Evolutionary conservation across 2,329 filamentous ascomycete species (phyloP), one percentile per base, ranked within the genome.

Genomic region (Colletotrichum cereale): DNA sequence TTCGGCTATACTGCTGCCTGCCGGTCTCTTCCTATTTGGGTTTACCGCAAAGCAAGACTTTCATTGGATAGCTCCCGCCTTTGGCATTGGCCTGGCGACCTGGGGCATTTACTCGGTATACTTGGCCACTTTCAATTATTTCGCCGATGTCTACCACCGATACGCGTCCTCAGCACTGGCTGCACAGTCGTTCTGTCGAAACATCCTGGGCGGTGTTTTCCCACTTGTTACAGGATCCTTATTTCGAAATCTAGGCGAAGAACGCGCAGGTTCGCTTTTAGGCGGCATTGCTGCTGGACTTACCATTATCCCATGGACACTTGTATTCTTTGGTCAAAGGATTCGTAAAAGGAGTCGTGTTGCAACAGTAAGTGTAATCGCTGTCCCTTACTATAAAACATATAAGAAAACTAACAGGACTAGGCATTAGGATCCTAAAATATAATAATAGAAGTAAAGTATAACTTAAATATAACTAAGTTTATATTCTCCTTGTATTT

Each of bases 101-200:
- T 93, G 96, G 85, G 92, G 95, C 36, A 97, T 98, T 74, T 96
- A 94, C 80, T 91, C 90, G 50, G 90, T 98, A 44, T 97, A 97
- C 78, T 87, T 98, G 1, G 92, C 95, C 3, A 93, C 94, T 0
- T 97, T 98, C 84, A 98, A 98, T 79, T 98, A 97, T 76, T 86
- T 98, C 1, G 94, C 95, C 26, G 95, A 98, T 78, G 92, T 91
- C 1, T 98, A 97, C 80, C 92, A 95, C 78, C 86, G 88, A 2
- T 97, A 96, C 76, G 94, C 95, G 0, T 94, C 91, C 48, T 96
- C 93, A 0, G 95, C 95, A 0, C 84, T 97, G 7, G 95, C 95
- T 0, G 94, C 95, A 0, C 94, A 97, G 83, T 92, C 90, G 21
- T 97, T 93, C 79, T 96, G 93, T 76, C 89, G 95, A 14, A 98